Evolutionary conservation across 768 basidiomycete genomes (phyloP).

Genomic region (Lentinula edodes): DNA sequence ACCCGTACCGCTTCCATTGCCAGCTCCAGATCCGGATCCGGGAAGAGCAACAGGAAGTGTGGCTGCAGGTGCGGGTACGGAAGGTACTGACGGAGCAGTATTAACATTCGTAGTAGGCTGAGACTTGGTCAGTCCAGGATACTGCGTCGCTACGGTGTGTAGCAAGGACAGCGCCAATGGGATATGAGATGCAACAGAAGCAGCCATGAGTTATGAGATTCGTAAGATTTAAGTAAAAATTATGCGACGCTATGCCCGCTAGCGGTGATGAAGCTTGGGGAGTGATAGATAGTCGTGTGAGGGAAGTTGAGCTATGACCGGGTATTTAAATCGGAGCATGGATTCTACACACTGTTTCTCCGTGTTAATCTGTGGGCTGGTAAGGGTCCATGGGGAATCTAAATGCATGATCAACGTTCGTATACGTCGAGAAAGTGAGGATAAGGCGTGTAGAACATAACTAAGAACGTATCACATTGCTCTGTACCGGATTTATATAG

Average conservation of each 20-base stretch:
- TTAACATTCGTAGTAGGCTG: conserved; percentile 12
- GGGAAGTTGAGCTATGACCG: background rate
- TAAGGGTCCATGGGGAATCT: background rate
- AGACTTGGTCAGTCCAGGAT: conserved; percentile 28
- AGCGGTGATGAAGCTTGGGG: background rate
- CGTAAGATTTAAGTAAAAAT: background rate
- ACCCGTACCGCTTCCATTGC: conserved; percentile 9
- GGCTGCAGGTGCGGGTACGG: conserved; percentile 19
- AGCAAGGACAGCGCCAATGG: conserved; percentile 41
- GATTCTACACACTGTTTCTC: background rate
- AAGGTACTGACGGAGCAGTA: conserved; percentile 20
- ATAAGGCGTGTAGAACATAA: background rate
- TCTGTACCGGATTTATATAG: background rate
- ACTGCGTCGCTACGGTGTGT: conserved; percentile 29
- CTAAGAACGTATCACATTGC: background rate
- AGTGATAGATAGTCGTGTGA: background rate
- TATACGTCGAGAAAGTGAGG: background rate
- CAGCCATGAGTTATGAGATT: conserved; percentile 1
- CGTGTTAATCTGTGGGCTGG: background rate
- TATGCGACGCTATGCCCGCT: conserved; percentile 1
- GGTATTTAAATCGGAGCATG: background rate
- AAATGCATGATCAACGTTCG: background rate
- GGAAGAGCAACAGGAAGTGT: conserved; percentile 13
- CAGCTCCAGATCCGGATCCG: conserved; percentile 8
- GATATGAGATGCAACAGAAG: conserved; percentile 36